Conservation (phyloP, 1,284 basidiomycete species). For the Ganoderma resinaceum region DNA sequence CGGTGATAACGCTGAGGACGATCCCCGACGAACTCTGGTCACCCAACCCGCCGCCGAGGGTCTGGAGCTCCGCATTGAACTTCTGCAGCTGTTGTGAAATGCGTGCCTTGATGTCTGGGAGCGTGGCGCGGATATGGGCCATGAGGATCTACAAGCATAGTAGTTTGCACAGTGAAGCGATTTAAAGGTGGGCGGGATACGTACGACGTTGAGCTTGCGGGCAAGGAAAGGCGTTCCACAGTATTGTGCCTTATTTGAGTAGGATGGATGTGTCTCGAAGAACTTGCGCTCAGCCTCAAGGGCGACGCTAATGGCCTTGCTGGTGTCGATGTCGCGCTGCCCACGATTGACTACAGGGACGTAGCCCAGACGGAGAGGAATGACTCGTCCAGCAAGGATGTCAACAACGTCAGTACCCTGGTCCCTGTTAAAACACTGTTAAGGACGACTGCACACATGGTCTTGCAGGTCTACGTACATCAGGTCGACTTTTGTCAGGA, state of each 20-base stretch:
- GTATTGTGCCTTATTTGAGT: constrained; percentile 93
- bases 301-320: constrained; percentile 85
- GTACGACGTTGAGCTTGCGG: constrained; percentile 93
- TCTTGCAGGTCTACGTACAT: constrained; percentile 68
- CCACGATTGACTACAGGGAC: constrained; percentile 98
- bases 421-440: constrained; percentile 67
- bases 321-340: constrained; percentile 93
- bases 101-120: constrained; percentile 96
- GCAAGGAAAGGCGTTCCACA: constrained; percentile 99
- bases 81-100: constrained; percentile 90
- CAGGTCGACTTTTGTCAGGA: constrained; percentile 96
- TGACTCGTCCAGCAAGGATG: constrained; percentile 96
- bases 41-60: constrained; percentile 89
- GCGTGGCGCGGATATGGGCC: constrained; percentile 75
- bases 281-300: constrained; percentile 91
- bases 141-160: constrained; percentile 15
- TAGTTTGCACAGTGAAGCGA: not conserved
- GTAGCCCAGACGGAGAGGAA: constrained; percentile 94
- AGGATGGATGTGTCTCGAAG: constrained; percentile 94
- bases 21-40: constrained; percentile 89
- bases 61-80: constrained; percentile 83
- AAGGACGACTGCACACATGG: constrained; percentile 88
- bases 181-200: not conserved
- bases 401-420: constrained; percentile 97
- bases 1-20: constrained; percentile 95